Evolutionary conservation across 768 basidiomycete species (phyloP).

Genomic region (Mycena polygramma): DNA sequence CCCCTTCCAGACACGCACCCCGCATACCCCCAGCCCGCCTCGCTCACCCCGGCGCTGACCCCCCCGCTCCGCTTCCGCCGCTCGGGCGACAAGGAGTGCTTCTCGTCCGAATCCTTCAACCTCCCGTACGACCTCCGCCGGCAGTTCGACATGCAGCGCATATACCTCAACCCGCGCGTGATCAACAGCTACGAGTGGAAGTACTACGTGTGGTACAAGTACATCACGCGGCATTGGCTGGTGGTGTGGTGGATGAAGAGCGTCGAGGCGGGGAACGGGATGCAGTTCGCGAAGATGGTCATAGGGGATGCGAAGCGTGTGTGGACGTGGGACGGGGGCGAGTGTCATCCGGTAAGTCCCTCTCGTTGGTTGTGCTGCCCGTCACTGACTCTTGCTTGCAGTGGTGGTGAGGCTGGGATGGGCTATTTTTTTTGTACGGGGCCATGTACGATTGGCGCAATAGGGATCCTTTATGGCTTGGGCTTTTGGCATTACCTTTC

Average conservation of each 20-base stretch:
- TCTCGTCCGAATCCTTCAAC: constrained; percentile 55
- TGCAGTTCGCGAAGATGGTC: constrained; percentile 51
- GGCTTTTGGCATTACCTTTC: no score
- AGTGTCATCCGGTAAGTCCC: constrained; percentile 47
- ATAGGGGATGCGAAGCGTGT: constrained; percentile 49
- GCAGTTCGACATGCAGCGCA: constrained; percentile 50
- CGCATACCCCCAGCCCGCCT: constrained; percentile 33
- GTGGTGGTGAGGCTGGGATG: constrained; percentile 7
- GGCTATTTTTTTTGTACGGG: no score
- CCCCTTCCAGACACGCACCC: constrained; percentile 48
- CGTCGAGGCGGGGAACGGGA: constrained; percentile 48
- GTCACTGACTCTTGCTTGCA: constrained; percentile 2
- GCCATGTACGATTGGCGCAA: no score
- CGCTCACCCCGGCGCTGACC: constrained; percentile 45
- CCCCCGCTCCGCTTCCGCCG: constrained; percentile 49
- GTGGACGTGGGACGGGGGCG: constrained; percentile 52
- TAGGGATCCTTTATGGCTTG: no score
- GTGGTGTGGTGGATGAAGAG: constrained; percentile 56
- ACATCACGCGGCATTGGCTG: constrained; percentile 52
- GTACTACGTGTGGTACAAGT: constrained; percentile 51
- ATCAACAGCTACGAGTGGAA: constrained; percentile 53
- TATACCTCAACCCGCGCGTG: constrained; percentile 56
- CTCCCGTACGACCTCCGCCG: constrained; percentile 59
- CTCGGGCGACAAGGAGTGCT: constrained; percentile 47
- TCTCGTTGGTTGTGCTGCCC: no score